Percentiles rank a stretch among this genome's conserved stretches.
Evolutionary conservation across 495 filamentous ascomycete genomes (phyloP).

Genomic region (Penicillium malachiteum): DNA sequence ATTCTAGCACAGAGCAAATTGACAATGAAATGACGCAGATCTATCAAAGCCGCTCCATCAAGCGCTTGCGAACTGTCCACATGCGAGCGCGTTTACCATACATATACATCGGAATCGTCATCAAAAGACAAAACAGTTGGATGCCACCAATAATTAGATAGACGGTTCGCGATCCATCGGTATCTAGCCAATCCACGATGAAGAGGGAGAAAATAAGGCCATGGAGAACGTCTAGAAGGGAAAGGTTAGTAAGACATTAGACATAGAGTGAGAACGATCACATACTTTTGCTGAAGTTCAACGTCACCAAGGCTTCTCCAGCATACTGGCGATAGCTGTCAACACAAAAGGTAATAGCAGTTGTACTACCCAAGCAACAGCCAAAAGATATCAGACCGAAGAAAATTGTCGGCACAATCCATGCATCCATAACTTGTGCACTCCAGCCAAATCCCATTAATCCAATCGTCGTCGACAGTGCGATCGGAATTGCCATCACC

Average conservation of each 20-base stretch:
- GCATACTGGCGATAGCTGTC: slow-evolving; percentile 94
- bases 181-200: slow-evolving; percentile 79
- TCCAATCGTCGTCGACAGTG: slow-evolving; percentile 76
- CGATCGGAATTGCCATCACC: slow-evolving; percentile 84
- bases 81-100: slow-evolving; percentile 92
- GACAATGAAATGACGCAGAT: neutral
- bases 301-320: slow-evolving; percentile 88
- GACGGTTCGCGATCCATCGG: slow-evolving; percentile 71
- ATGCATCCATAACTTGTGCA: slow-evolving; percentile 66
- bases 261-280: slow-evolving; percentile 5
- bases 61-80: slow-evolving; percentile 87
- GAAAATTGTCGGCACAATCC: slow-evolving; percentile 92
- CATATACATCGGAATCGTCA: slow-evolving; percentile 92
- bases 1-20: neutral
- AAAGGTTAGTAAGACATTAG: slow-evolving; percentile 7
- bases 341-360: slow-evolving; percentile 90
- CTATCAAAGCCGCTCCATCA: slow-evolving; percentile 82
- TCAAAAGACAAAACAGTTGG: slow-evolving; percentile 71
- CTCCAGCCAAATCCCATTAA: slow-evolving; percentile 96
- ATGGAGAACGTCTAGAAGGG: slow-evolving; percentile 70
- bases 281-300: slow-evolving; percentile 89
- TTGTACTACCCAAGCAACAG: slow-evolving; percentile 89
- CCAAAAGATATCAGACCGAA: slow-evolving; percentile 93
- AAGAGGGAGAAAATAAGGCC: slow-evolving; percentile 89
- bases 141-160: slow-evolving; percentile 85